Evolutionary conservation across 139 green algal genomes (phyloP).

Genomic region (Diplosphaera chodatii): DNA sequence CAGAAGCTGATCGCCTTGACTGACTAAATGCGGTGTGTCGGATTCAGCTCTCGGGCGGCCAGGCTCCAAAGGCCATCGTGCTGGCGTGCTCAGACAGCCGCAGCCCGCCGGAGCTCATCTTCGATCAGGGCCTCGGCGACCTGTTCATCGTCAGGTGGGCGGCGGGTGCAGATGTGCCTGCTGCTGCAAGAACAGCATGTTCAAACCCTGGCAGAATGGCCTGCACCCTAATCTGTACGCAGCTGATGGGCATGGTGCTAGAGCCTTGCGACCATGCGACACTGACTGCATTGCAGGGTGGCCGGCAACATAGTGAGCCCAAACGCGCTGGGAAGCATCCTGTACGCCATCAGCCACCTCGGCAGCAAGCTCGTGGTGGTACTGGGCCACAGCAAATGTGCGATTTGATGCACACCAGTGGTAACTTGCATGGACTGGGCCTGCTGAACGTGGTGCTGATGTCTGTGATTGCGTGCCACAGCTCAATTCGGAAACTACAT

Average conservation of each 20-base stretch:
- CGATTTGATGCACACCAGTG: too few relatives aligned
- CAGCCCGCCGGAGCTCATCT: conserved; percentile 12
- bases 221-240: too few relatives aligned
- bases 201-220: too few relatives aligned
- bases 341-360: neutral
- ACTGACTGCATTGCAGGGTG: conserved; percentile 4
- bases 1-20: too few relatives aligned
- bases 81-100: conserved; percentile 15
- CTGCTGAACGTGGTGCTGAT: neutral
- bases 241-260: too few relatives aligned
- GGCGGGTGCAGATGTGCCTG: too few relatives aligned
- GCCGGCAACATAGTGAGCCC: conserved; percentile 6
- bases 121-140: conserved; percentile 16
- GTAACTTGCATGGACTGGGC: too few relatives aligned
- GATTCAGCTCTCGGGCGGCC: neutral
- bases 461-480: conserved; percentile 4
- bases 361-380: conserved; percentile 10
- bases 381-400: conserved; percentile 14
- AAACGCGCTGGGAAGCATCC: conserved; percentile 4
- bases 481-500: too few relatives aligned
- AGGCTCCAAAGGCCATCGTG: conserved; percentile 2
- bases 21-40: too few relatives aligned
- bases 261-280: neutral
- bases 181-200: too few relatives aligned
- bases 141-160: conserved; percentile 4